These are phyloP conservation scores for Globisporangium carolinianum DNA, from an alignment of 352 stramenopile genomes.

Conservation along the genomic window DNA sequence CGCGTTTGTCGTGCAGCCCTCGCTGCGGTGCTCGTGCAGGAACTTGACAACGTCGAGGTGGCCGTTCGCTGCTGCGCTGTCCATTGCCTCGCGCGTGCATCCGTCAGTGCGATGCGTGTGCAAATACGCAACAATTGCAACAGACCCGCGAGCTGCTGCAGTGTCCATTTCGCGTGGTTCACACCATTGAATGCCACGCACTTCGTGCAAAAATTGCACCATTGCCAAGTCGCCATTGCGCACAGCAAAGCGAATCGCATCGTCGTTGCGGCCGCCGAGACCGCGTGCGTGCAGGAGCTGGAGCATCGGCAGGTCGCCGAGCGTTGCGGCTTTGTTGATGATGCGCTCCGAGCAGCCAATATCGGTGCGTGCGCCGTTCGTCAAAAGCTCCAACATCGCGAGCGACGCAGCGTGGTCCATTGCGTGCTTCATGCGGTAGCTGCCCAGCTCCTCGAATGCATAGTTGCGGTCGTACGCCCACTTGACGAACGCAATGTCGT, in stretches of 20 bases:
- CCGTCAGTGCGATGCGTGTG: too few species aligned
- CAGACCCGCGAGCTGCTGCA: too few species aligned
- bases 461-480: slow-evolving; percentile 3
- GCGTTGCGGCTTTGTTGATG: not conserved
- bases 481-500: slow-evolving; percentile 1
- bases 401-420: slow-evolving; percentile 5
- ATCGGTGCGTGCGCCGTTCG: not conserved
- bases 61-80: not conserved
- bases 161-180: too few species aligned
- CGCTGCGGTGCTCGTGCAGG: not conserved
- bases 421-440: not conserved
- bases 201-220: too few species aligned
- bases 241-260: not conserved
- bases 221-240: too few species aligned
- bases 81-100: too few species aligned
- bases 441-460: not conserved
- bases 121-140: too few species aligned
- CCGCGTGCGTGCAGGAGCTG: not conserved
- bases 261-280: not conserved
- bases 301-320: not conserved
- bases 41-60: not conserved
- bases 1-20: not conserved
- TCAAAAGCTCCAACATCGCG: slow-evolving; percentile 1
- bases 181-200: too few species aligned
- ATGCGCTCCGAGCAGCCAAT: not conserved